Conservation (phyloP, 2,329 filamentous ascomycete genomes). For the Botrytis sinoallii region DNA sequence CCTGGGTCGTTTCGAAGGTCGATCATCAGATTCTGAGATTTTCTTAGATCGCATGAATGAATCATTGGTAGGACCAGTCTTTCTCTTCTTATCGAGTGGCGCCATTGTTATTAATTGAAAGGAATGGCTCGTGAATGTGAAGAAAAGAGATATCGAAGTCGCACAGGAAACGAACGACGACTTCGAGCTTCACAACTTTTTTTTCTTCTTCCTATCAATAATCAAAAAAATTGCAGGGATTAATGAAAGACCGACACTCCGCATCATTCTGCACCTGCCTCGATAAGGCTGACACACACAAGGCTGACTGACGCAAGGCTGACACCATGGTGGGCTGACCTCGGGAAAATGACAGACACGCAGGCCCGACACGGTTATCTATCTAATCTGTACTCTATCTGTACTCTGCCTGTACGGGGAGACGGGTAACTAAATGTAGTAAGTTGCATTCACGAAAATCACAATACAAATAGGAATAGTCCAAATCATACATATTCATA, state of each 20-base stretch:
- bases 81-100: conserved; percentile 37
- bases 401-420: neutral
- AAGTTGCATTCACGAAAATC: neutral
- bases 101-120: conserved; percentile 31
- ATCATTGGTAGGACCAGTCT: conserved; percentile 37
- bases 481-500: neutral
- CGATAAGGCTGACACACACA: neutral
- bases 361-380: neutral
- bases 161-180: neutral
- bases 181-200: conserved; percentile 22
- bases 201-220: conserved; percentile 15
- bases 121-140: neutral
- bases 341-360: neutral
- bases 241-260: neutral
- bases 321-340: neutral
- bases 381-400: neutral
- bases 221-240: conserved; percentile 15
- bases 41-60: conserved; percentile 37
- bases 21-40: conserved; percentile 27
- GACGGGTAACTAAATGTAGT: neutral
- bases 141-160: conserved; percentile 10
- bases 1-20: conserved; percentile 35
- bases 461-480: neutral
- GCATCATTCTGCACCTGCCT: neutral
- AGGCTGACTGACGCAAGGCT: conserved; percentile 2